Evolutionary conservation across 2,329 filamentous ascomycete species (phyloP).

Genomic region (Xylaria sp.): DNA sequence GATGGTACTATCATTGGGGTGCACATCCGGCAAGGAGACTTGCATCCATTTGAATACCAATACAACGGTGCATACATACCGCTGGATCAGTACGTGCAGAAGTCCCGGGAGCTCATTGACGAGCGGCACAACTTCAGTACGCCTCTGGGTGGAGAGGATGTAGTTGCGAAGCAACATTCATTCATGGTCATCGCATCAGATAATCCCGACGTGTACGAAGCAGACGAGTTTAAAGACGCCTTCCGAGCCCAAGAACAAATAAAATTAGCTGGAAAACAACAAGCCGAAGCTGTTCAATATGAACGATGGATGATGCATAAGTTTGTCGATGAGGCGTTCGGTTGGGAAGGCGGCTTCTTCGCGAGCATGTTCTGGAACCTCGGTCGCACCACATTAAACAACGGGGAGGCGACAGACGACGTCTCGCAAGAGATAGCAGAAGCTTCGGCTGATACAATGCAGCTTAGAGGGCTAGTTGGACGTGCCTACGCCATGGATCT

Average conservation of each 20-base stretch:
- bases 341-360: slow-evolving; percentile 92
- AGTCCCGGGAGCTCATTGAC: slow-evolving; percentile 66
- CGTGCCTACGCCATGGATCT: slow-evolving; percentile 86
- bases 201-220: slow-evolving; percentile 78
- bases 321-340: slow-evolving; percentile 79
- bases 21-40: slow-evolving; percentile 83
- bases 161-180: slow-evolving; percentile 53
- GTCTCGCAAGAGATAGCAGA: slow-evolving; percentile 48
- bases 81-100: slow-evolving; percentile 71
- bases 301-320: slow-evolving; percentile 66
- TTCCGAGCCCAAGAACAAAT: slow-evolving; percentile 79
- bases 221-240: slow-evolving; percentile 68
- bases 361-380: slow-evolving; percentile 83
- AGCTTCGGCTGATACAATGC: slow-evolving; percentile 65
- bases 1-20: slow-evolving; percentile 72
- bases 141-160: slow-evolving; percentile 49
- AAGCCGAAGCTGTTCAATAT: slow-evolving; percentile 53
- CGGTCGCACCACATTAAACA: slow-evolving; percentile 60
- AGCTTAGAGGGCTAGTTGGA: slow-evolving; percentile 77
- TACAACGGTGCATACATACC: slow-evolving; percentile 84
- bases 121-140: slow-evolving; percentile 57
- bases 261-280: slow-evolving; percentile 73
- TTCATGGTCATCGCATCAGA: slow-evolving; percentile 79
- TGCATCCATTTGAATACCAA: slow-evolving; percentile 79
- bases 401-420: slow-evolving; percentile 49